Conservation (phyloP, 225 moss, liverwort and hornwort species). For the Marchantia polymorpha region DNA sequence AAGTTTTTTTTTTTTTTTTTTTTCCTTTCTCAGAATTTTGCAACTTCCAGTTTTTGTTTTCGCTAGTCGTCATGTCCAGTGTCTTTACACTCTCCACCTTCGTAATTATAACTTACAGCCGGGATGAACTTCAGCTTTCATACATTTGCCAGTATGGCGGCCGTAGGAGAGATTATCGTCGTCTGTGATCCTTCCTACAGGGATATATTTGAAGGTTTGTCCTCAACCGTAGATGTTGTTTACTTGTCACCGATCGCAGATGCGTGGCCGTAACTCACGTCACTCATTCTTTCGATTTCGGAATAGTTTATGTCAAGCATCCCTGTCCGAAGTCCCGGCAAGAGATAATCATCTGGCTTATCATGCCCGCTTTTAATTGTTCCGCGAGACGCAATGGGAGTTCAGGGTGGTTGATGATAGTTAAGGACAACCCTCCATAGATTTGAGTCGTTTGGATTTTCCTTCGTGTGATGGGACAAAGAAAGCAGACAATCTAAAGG, state of each 20-base stretch:
- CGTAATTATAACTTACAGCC: not conserved
- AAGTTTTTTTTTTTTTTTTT: too few species aligned
- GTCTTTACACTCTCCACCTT: not conserved
- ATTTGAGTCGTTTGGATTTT: too few species aligned
- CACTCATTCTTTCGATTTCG: too few species aligned
- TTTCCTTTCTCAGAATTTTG: not conserved
- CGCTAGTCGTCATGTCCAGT: not conserved
- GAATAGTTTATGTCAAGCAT: not conserved
- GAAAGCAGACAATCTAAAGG: too few species aligned
- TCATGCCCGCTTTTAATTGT: not conserved
- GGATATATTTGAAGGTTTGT: slow-evolving; percentile 76
- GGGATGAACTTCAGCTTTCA: slow-evolving; percentile 54
- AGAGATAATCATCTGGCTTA: not conserved
- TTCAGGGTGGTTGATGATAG: not conserved
- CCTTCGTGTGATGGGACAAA: too few species aligned
- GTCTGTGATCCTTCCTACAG: slow-evolving; percentile 90
- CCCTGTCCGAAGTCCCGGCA: not conserved
- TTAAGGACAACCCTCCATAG: too few species aligned
- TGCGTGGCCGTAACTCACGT: not conserved
- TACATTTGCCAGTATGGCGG: slow-evolving; percentile 73
- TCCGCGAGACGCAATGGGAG: not conserved
- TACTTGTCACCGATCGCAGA: not conserved
- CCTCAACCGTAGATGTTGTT: not conserved
- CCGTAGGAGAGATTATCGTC: slow-evolving; percentile 79
- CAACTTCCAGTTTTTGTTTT: too few species aligned